Evolutionary conservation across 495 filamentous ascomycete genomes (phyloP), one percentile per base, ranked within the genome.

Genomic region (Annulohypoxylon bovei): DNA sequence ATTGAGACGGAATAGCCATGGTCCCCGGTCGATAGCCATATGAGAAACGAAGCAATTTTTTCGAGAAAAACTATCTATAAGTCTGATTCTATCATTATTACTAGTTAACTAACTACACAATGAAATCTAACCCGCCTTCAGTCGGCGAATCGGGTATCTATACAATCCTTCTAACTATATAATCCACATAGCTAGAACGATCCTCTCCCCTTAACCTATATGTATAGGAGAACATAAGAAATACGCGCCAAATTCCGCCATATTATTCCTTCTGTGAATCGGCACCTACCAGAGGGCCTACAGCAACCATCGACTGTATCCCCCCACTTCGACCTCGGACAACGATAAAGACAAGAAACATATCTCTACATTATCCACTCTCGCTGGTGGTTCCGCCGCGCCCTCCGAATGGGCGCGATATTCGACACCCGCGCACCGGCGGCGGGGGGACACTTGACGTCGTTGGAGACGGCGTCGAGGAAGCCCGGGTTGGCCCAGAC

Each of bases 401-500:
- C 8, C 14, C n/a, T 40, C 47, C 42, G 47, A 11, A 39, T 5
- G 0, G 62, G 40, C 12, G 50, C 55, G 0, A 32, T 44, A 18
- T 27, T 71, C 12, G 56, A 58, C 16, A 44, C 47, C 4, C 67
- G 62, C 50, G 55, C 25, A 1, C 12, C 22, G 32, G 22, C n/a
- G 40, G 60, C 54, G 16, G 70, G 54, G 0, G 54, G 16, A 22
- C 52, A 62, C 56, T 72, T 72, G 16, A 72, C 42, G 14, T 61
- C 61, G 40, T 32, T 53, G 25, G 65, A 25, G 16, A 72, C 6
- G 25, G 61, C 27, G 33, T 65, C 65, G 62, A 91, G 72, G 69
- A 89, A 89, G 6, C 85, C 87, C 3, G 73, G 8, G 67, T 91
- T 92, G 39, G 76, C 78, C 62, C 84, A 86, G 5, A 85, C 85